Evolutionary conservation across 2,329 filamentous ascomycete genomes (phyloP), one percentile per base, ranked within the genome.

Genomic region (Leptographium radiaticola): DNA sequence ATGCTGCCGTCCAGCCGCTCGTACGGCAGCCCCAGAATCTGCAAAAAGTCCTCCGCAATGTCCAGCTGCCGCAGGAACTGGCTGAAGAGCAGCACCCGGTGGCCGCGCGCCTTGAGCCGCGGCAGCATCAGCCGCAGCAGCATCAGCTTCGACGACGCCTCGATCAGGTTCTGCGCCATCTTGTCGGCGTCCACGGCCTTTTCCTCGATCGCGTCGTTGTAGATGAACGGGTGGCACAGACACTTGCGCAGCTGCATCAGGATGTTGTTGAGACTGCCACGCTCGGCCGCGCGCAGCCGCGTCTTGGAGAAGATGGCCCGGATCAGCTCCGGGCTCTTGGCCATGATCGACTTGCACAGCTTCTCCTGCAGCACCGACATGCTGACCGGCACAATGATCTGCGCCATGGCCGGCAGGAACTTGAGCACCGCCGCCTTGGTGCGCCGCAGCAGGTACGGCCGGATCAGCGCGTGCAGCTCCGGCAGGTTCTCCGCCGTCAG

Each of bases 361-460:
- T 89, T 93, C 71, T 95, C 93, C 65, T 98, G 94, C 13, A 98
- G 74, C 15, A 89, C 75, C 2, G 87, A 90, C 90, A 97, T 96
- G 2, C 87, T 90, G n/a, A 98, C 84, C 0, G 93, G 93, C 6
- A 98, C 71, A 57, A 98, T 97, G 61, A 98, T 89, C 63, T 97
- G 91, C 1, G 87, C 85, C 80, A 98, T 89, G 0, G 91, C 84
- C 0, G 93, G 93, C 11, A 98, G 73, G 67, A 96, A 95, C 42
- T 87, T 91, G 52, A 98, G 74, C 0, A 96, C 91, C 57, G 91
- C 84, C 13, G 83, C 83, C 66, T 98, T 98, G 2, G 93, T 97
- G 46, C 93, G 83, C 48, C 80, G 72, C 30, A 84, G 67, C 59
- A 84, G 83, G 60, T 82, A 84, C 0, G 81, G 81, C 2, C 88